Base-by-base conservation (phyloP, 164 flowering plant species). In the Cinnamomum micranthum region DNA sequence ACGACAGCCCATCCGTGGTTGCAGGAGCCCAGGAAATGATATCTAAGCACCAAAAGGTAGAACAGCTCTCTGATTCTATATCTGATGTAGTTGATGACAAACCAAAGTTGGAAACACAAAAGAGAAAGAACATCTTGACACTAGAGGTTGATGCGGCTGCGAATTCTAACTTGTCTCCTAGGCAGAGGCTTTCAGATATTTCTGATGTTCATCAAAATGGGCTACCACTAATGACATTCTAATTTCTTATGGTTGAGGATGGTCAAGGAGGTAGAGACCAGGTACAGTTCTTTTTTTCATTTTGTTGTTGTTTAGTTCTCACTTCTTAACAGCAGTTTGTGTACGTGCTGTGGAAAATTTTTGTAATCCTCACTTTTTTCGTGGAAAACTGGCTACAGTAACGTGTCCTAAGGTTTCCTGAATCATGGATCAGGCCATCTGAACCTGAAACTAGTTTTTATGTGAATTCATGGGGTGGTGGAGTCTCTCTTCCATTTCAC, bases 11-110 rank as follows among this genome's bases (percentile, higher is more conserved):
- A 65, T 83, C 98, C 3, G 88, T 87, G 64, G 87, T 91, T 69
- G 97, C 82, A 25, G 96, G 92, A 79, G 94, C 95, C 70, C 90
- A 91, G 81, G 94, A 91, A 27, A 82, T 92, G 87, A 31, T 92
- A 72, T 74, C 87, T 22, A 76, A 74, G 75, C 76, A 76, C 1
- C 78, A 78, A 60, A 80, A 81, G 65, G 86, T 83, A 71, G 67
- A 74, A 0, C 84, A 84, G 19, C 74, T 70, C 25, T 69, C 87
- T 79, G 86, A 89, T 80, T 90, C 92, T 65, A 85, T 84, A 41
- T 75, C 79, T 33, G 94, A 89, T 71, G 83, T 65, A 13, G 73
- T 86, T 11, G 92, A 87, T 55, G 91, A 87, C 52, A 81, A 70
- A 41, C 77, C 79, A 6, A 85, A 78, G 74, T 14, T 74, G 22